Evolutionary conservation across 2,329 filamentous ascomycete genomes (phyloP).

Genomic region (Bimuria novae-zelandiae): DNA sequence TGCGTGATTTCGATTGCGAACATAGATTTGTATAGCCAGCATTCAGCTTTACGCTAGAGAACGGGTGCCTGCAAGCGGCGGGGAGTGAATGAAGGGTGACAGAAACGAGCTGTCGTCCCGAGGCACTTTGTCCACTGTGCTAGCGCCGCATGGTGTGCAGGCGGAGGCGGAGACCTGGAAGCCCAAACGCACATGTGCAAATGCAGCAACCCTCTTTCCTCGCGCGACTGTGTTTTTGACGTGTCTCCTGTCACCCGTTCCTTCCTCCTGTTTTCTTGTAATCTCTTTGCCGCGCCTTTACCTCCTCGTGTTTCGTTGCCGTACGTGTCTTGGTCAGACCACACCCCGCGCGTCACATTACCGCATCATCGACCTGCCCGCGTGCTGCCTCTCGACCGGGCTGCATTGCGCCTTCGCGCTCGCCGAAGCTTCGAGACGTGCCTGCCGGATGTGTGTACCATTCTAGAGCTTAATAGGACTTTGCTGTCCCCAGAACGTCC

Average conservation of each 20-base stretch:
- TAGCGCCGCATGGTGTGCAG: not conserved
- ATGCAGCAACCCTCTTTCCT: not conserved
- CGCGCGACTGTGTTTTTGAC: not conserved
- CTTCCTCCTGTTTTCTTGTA: not conserved
- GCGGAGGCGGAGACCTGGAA: not conserved
- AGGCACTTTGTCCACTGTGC: not conserved
- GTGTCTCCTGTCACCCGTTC: not conserved
- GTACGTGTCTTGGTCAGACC: conserved; percentile 2
- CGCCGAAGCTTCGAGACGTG: conserved; percentile 7
- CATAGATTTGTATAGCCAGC: too few species aligned
- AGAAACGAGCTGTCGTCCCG: not conserved
- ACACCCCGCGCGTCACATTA: conserved; percentile 18
- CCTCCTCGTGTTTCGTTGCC: not conserved
- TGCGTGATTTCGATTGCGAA: too few species aligned
- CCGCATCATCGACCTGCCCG: conserved; percentile 23
- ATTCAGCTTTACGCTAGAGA: too few species aligned
- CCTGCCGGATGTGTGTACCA: conserved; percentile 29
- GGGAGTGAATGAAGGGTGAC: not conserved
- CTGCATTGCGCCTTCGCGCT: conserved; percentile 3
- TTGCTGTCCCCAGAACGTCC: conserved; percentile 24
- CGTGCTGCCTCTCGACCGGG: conserved; percentile 15
- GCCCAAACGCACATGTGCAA: not conserved
- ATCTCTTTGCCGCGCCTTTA: not conserved
- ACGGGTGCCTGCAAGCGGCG: too few species aligned
- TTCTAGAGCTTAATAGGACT: conserved; percentile 26